Percentiles rank a stretch among this genome's conserved stretches.
Conservation (phyloP, 1,139 yeast species). For the Pneumocystis jirovecii region DNA sequence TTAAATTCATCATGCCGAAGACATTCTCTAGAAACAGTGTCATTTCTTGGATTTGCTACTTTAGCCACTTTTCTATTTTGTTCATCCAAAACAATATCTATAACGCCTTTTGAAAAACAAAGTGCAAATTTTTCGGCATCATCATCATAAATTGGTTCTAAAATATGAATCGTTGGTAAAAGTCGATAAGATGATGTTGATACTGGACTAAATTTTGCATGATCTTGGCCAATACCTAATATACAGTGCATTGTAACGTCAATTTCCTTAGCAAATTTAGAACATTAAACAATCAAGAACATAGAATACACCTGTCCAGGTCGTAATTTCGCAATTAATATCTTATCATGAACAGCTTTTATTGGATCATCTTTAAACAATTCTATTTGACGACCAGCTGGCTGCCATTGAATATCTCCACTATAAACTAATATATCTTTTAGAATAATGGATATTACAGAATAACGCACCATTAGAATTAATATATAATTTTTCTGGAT, state of each 20-base stretch:
- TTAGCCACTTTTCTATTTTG: constrained; percentile 32
- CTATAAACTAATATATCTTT: constrained; percentile 45
- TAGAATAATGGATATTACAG: neutral
- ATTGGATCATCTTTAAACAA: constrained; percentile 52
- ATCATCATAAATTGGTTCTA: constrained; percentile 54
- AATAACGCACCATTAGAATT: constrained; percentile 37
- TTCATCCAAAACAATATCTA: constrained; percentile 51
- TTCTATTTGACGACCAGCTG: constrained; percentile 76
- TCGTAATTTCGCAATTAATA: constrained; percentile 76
- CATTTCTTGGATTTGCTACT: constrained; percentile 79
- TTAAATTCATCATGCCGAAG: constrained; percentile 82
- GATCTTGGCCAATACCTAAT: constrained; percentile 84
- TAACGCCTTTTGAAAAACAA: constrained; percentile 88
- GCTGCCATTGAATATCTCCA: constrained; percentile 72
- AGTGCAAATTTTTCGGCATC: constrained; percentile 65
- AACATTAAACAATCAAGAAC: neutral
- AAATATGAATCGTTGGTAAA: constrained; percentile 76
- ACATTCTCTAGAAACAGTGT: constrained; percentile 93
- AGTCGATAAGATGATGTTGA: constrained; percentile 94
- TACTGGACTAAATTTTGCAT: constrained; percentile 94
- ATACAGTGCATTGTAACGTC: constrained; percentile 80
- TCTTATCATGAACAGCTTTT: constrained; percentile 49
- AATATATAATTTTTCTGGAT: constrained; percentile 68
- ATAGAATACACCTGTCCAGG: constrained; percentile 55
- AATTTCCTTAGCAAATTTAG: constrained; percentile 36